Base-by-base conservation (phyloP, 73 alveolate species). In the Paramecium octaurelia region DNA sequence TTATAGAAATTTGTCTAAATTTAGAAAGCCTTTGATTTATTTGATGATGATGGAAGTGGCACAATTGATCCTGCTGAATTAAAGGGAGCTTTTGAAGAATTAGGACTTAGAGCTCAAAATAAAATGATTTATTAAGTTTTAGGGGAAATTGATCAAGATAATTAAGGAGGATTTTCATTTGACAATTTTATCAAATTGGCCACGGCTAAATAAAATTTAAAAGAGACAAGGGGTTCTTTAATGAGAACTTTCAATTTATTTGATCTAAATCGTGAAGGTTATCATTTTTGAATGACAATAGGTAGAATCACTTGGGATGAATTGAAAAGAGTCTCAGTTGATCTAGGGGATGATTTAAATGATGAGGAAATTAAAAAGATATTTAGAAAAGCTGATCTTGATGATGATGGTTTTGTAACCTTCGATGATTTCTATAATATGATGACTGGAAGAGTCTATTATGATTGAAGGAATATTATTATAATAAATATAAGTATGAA, bases 41-140 rank as follows among this genome's bases (percentile, higher is more conserved):
- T 98, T 90, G 99, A 96, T 87, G 80, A 92, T 58, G 98, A 95
- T 77, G 98, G 97, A 24, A 91, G 97, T 85, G 99, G 99, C 3
- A 95, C 97, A 48, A 97, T 98, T 64, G 99, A 98, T 85, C 99
- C 99, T 8, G 92, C 80, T 44, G 99, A 98, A 94, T 96, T 98
- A 40, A 98, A 94, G 87, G 97, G 96, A 48, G 98, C 99, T 71
- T 97, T 98, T 98, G 95, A 97, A 69, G 90, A 93, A 46, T 89
- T 97, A 31, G 99, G 99, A 10, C 96, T 96, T 92, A 99, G 96
- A 92, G 92, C 95, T 48, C 94, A 97, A 92, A 97, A 94, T 95
- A 98, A 98, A 31, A 93, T 98, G 58, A 98, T 98, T 85, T 98
- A 93, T 93, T 91, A 95, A 64, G 96, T 98, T 95, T 92, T 98